Percentiles rank a stretch among this genome's conserved stretches.
These are phyloP conservation scores for Verticillium tricorpus DNA, from an alignment of 2,329 filamentous ascomycete species.

Conservation along the genomic window DNA sequence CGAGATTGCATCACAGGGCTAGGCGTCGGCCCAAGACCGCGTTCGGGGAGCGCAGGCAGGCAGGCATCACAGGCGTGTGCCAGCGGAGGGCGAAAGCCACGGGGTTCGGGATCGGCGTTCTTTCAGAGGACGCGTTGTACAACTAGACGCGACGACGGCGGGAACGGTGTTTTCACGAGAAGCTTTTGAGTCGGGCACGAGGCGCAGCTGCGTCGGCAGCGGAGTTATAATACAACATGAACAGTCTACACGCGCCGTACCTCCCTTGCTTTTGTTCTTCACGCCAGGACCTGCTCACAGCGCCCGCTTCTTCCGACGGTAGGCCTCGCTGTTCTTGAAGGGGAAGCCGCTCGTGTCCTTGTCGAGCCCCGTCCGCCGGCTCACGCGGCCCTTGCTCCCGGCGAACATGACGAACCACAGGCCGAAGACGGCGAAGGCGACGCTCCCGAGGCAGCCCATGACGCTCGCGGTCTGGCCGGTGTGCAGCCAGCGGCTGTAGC, in stretches of 20 bases:
- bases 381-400: conserved; percentile 30
- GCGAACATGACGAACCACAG: conserved; percentile 30
- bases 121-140: not conserved
- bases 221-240: not conserved
- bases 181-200: not conserved
- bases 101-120: not conserved
- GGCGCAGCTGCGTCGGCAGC: not conserved
- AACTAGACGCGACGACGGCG: not conserved
- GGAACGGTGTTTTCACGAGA: not conserved
- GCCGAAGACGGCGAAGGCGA: conserved; percentile 53
- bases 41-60: not conserved
- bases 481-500: conserved; percentile 62
- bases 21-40: not conserved
- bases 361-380: conserved; percentile 30
- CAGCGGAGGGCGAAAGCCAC: not conserved
- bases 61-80: not conserved
- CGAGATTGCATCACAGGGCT: not conserved
- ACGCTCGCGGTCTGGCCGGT: conserved; percentile 53
- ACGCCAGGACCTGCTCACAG: conserved; percentile 14
- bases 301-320: conserved; percentile 32
- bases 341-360: conserved; percentile 35
- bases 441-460: conserved; percentile 54
- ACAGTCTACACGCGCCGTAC: not conserved
- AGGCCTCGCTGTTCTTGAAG: conserved; percentile 31
- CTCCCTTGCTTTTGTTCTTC: not conserved